These are phyloP conservation scores for Tetrahymena elliotti DNA, from an alignment of 73 alveolate species.

Conservation along the genomic window DNA sequence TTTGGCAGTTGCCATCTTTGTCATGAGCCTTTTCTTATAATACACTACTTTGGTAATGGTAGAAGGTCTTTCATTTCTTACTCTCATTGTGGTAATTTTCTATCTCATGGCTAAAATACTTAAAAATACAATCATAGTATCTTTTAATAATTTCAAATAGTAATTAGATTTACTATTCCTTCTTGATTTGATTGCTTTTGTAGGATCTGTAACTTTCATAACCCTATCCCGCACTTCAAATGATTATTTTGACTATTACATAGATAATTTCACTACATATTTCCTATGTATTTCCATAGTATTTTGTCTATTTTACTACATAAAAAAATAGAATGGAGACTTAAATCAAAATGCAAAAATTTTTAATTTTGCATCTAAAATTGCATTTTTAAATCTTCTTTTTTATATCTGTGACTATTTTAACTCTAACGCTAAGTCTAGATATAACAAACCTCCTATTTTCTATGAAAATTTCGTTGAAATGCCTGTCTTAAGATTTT, in stretches of 20 bases:
- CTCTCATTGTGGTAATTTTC: background rate
- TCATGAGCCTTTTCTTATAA: background rate
- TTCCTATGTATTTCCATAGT: background rate
- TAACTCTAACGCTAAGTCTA: background rate
- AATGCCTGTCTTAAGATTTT: background rate
- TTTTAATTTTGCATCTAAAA: background rate
- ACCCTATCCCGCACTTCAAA: background rate
- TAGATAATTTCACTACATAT: background rate
- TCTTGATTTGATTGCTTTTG: background rate
- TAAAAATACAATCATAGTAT: background rate
- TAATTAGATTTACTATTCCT: background rate
- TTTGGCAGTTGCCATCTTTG: background rate
- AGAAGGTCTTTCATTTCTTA: background rate
- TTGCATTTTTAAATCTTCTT: background rate
- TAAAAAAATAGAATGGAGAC: background rate
- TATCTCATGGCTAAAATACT: background rate
- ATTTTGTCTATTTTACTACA: background rate
- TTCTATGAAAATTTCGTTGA: background rate
- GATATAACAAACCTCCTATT: background rate
- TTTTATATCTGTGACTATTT: background rate
- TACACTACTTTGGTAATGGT: background rate
- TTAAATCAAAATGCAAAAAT: background rate
- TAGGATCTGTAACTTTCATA: background rate
- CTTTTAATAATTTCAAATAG: background rate
- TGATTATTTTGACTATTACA: background rate